phyloP scores from a whole-genome alignment of 2,329 filamentous ascomycete species.

The Penicillium janthinellum region DNA sequence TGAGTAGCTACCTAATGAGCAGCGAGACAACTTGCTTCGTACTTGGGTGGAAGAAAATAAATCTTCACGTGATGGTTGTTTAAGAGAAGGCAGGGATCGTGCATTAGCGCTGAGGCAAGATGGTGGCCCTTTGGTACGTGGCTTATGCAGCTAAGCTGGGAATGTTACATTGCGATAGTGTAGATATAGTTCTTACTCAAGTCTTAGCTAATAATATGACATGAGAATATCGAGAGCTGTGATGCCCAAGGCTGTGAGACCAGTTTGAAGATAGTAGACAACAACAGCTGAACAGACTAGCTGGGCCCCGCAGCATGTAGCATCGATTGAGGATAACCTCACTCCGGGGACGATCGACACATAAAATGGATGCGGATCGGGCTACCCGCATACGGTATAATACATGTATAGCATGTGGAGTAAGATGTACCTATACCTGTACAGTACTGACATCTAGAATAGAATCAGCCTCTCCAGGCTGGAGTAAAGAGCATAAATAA shows the following conservation, averaged over 20 bases:
- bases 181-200: neutral
- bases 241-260: no score
- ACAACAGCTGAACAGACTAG: neutral
- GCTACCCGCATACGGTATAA: neutral
- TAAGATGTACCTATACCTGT: no score
- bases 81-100: neutral
- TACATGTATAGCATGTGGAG: neutral
- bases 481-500: no score
- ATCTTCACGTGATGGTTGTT: neutral
- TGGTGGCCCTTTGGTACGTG: neutral
- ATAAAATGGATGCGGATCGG: neutral
- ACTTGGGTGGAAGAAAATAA: neutral
- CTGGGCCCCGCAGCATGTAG: no score
- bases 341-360: neutral
- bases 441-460: no score
- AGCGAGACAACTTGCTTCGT: neutral
- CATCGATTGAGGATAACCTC: neutral
- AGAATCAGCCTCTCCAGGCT: no score
- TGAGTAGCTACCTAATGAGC: neutral
- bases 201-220: neutral
- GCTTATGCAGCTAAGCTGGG: neutral
- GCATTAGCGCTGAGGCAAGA: neutral
- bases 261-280: neutral
- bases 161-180: neutral
- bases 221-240: neutral